phyloP scores from a whole-genome alignment of 805 yeast species.

The Teunomyces gatunensis region DNA sequence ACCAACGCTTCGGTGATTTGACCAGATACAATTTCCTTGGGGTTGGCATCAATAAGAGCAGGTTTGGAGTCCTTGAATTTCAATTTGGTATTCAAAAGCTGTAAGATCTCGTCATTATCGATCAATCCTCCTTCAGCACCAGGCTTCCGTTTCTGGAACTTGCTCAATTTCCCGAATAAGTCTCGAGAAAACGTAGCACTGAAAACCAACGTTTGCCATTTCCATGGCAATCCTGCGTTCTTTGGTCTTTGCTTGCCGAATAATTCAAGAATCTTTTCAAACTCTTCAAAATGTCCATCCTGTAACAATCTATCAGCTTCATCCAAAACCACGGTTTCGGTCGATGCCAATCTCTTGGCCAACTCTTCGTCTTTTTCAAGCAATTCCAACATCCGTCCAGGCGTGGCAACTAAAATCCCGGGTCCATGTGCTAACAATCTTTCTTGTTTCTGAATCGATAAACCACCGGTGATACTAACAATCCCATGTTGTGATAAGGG shows the following conservation, averaged over 20 bases:
- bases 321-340: slow-evolving; percentile 68
- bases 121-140: slow-evolving; percentile 29
- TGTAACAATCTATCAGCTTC: slow-evolving; percentile 95
- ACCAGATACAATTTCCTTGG: slow-evolving; percentile 73
- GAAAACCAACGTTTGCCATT: slow-evolving; percentile 87
- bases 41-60: slow-evolving; percentile 77
- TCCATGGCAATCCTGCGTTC: slow-evolving; percentile 33
- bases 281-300: slow-evolving; percentile 94
- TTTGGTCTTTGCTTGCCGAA: slow-evolving; percentile 50
- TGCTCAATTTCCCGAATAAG: slow-evolving; percentile 70
- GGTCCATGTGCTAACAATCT: slow-evolving; percentile 73
- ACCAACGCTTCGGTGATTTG: slow-evolving; percentile 80
- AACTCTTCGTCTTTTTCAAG: slow-evolving; percentile 57
- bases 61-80: slow-evolving; percentile 70
- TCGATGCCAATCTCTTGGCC: slow-evolving; percentile 39
- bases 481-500: slow-evolving; percentile 57
- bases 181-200: slow-evolving; percentile 91
- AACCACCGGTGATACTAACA: slow-evolving; percentile 87
- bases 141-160: slow-evolving; percentile 19
- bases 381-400: slow-evolving; percentile 88
- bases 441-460: slow-evolving; percentile 90
- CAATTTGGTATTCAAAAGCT: slow-evolving; percentile 64
- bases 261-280: slow-evolving; percentile 73
- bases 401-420: slow-evolving; percentile 86
- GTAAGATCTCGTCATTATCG: slow-evolving; percentile 60